Evolutionary conservation across 352 stramenopile species (phyloP).

Genomic region (Globisporangium megalacanthum): DNA sequence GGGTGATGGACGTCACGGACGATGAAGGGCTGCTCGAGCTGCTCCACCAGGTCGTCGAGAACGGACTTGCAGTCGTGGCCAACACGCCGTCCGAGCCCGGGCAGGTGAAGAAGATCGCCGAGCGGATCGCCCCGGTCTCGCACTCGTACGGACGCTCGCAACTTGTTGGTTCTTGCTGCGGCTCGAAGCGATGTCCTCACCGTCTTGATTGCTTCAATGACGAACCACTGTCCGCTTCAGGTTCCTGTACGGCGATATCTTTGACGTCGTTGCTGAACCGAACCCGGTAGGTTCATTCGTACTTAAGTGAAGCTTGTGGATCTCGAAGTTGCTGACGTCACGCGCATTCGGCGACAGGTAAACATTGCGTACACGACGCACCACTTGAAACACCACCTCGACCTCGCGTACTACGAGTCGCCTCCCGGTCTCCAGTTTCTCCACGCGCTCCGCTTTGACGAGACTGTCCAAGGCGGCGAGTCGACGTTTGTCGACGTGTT

Average conservation of each 20-base stretch:
- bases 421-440: constrained; percentile 94
- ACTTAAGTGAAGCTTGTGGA: background rate
- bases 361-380: constrained; percentile 95
- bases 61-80: constrained; percentile 66
- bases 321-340: background rate
- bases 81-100: constrained; percentile 54
- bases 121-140: constrained; percentile 75
- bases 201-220: background rate
- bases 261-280: constrained; percentile 77
- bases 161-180: background rate
- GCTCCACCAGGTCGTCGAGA: constrained; percentile 61
- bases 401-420: constrained; percentile 96
- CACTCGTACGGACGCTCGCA: constrained; percentile 64
- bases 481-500: constrained; percentile 87
- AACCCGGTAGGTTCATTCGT: constrained; percentile 42
- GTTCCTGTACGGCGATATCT: constrained; percentile 83
- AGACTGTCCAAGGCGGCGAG: constrained; percentile 75
- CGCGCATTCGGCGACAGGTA: constrained; percentile 31
- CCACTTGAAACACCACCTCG: constrained; percentile 90
- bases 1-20: constrained; percentile 50
- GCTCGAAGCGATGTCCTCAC: background rate
- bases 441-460: constrained; percentile 87
- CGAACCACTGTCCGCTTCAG: constrained; percentile 15
- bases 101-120: constrained; percentile 67
- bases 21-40: constrained; percentile 65